Base-by-base conservation (phyloP, 441 rosid species). In the Lagerstroemia fauriei region DNA sequence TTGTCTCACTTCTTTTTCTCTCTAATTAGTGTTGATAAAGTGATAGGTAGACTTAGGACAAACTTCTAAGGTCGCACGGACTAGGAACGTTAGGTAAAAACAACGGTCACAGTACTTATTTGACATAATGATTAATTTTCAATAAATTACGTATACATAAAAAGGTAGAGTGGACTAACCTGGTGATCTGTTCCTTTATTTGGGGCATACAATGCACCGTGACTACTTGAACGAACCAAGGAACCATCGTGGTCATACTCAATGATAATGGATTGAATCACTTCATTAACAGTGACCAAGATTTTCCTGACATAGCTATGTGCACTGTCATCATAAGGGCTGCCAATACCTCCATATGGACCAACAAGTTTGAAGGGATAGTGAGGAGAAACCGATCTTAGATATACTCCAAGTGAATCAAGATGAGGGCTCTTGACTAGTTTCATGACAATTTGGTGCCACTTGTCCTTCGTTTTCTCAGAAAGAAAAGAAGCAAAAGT, bases 361-460 rank as follows among this genome's bases (percentile, higher is more conserved):
- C 76, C 82, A 31, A 5, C 31, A 32, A 1, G 27, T 46, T 51
- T 1, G 38, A 29, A 16, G 0, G 50, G 44, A n/a, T 79, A 14
- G 20, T 48, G 9, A 69, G 48, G 81, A 14, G 82, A 70, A 24
- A 79, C 29, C 13, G 51, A 74, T 51, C 41, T 17, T 0, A 79
- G 20, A 32, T 79, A 70, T 51, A 74, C 68, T 79, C 82, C 82
- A 3, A 69, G 4, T 18, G 82, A 79, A n/a, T 79, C 29, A 10
- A 79, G 47, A 13, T 38, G 11, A 20, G 63, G 27, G 56, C 2
- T 32, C 13, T 32, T 68, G 3, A 68, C 72, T 16, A 68, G 5
- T 16, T 68, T 29, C 38, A 29, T 38, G 41, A 68, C 41, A 9
- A 68, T 68, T 12, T 61, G 66, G 29, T 61, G 11, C 66, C 66